Percentiles rank a stretch among this genome's conserved stretches.
phyloP scores from a whole-genome alignment of 768 basidiomycete genomes.

The Kwoniella mangroviensis region DNA sequence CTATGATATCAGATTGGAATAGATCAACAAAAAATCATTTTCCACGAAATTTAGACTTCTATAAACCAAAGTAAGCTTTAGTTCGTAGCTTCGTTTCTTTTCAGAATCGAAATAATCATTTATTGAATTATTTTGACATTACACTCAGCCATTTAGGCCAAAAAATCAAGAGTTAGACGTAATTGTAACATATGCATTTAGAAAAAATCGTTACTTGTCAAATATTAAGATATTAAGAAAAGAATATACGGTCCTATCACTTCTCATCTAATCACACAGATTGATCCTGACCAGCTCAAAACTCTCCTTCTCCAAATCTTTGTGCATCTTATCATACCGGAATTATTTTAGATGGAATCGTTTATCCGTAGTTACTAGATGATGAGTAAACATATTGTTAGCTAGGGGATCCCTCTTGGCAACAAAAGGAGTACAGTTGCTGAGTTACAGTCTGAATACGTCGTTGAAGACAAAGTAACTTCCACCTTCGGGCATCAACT shows the following conservation, averaged over 20 bases:
- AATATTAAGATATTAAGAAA: background rate
- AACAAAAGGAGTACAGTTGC: background rate
- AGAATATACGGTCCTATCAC: background rate
- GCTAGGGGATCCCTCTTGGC: background rate
- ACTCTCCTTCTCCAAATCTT: background rate
- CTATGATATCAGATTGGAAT: no score
- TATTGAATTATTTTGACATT: no score
- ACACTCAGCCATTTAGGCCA: no score
- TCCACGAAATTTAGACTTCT: no score
- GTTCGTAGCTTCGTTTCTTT: no score
- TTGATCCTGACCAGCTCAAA: no score
- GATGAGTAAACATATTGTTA: background rate
- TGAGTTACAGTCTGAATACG: slow-evolving; percentile 71
- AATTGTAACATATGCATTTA: background rate
- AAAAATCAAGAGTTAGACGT: no score
- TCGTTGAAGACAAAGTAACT: slow-evolving; percentile 88
- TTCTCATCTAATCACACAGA: no score
- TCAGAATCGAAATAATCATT: no score
- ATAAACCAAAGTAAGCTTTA: no score
- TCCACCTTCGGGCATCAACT: slow-evolving; percentile 71
- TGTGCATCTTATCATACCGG: no score
- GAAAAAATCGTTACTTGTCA: background rate
- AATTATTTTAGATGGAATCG: background rate
- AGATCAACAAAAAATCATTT: no score
- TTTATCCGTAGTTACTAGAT: slow-evolving; percentile 28